Evolutionary conservation across 1,284 basidiomycete genomes (phyloP), one percentile per base, ranked within the genome.

Genomic region (Stygiomarasmius scandens): DNA sequence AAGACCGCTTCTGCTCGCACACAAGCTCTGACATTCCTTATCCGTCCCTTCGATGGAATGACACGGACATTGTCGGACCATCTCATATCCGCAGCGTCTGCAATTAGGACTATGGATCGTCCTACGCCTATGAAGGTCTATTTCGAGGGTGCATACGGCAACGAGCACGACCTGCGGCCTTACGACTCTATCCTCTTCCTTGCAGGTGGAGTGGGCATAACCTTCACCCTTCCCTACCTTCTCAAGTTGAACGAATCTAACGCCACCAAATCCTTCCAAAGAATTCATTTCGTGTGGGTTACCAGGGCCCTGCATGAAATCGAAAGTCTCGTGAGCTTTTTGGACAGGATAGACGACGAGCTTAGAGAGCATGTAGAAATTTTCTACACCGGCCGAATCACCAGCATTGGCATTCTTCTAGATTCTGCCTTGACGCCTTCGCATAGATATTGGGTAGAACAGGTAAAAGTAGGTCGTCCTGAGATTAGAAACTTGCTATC

Each of bases 21-120:
- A 12, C 54, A 56, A 29, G 32, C 29, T 19, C 47, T 56, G 14
- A 24, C 48, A 6, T 56, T 56, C 38, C 32, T 56, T 25, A 51
- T 56, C n/a, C 54, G 54, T 5, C 54, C 54, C 11, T 49, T 50
- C 27, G 54, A 49, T 24, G 54, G 54, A 3, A 50, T 51, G 48
- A 56, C 54, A n/a, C 47, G 36, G n/a, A 20, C 27, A 2, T 32
- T 56, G 34, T 41, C 32, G 19, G 9, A 25, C 29, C 34, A 34
- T 43, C 12, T 50, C 44, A 16, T 25, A 23, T 23, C 23, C 6
- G 2, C 32, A 41, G 24, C 34, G 11, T 14, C 24, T 34, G 23
- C 46, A 3, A 48, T 29, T 5, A 23, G 12, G 2, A 41, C 29
- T 14, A 1, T 38, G 14, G 32, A 43, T 19, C 29, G 46, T 22